Base-by-base conservation (phyloP, 371 early-diverging fungal genomes). In the Apophysomyces elegans region DNA sequence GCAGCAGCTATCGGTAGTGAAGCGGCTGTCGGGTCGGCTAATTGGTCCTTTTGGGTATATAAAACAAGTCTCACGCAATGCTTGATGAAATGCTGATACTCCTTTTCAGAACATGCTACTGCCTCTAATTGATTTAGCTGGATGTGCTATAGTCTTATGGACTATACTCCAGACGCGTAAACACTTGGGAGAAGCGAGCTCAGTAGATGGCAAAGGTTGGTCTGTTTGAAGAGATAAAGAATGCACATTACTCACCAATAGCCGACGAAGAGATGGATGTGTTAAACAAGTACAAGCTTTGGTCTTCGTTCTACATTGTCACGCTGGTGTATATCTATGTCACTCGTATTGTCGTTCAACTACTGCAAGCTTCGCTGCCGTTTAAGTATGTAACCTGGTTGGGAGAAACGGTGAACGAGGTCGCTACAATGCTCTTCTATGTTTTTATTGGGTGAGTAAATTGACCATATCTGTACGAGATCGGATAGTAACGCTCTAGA, bases 291-390 rank as follows among this genome's bases (percentile, higher is more conserved):
- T 84, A 86, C 69, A 82, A 84, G 58, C 67, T 86, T 12, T 86
- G 87, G 87, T 83, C 83, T 1, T 72, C 81, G 1, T 85, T 85
- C 69, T 86, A 86, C 58, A 67, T 86, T 21, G 76, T 85, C n/a
- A 84, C 84, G 7, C 69, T 86, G 35, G 76, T 80, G 1, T 85
- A 86, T 59, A 76, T 86, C 54, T 86, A 85, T 35, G 65, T 81
- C 38, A 86, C 87, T 5, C 80, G 84, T 41, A 78, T 86, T 44
- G 45, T 86, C 60, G 83, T 84, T 26, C 73, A 77, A 60, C 63
- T 84, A 44, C 58, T 86, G 59, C 82, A 80, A 70, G 83, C 78
- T 12, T 74, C 78, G 0, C 69, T 86, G 4, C 85, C 86, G 0
- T 86, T 74, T 59, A 83, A 70, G 21, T 86, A 84, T 65, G 80